Evolutionary conservation across 345 rosid species (phyloP).

Genomic region (Salix koriyanagi): DNA sequence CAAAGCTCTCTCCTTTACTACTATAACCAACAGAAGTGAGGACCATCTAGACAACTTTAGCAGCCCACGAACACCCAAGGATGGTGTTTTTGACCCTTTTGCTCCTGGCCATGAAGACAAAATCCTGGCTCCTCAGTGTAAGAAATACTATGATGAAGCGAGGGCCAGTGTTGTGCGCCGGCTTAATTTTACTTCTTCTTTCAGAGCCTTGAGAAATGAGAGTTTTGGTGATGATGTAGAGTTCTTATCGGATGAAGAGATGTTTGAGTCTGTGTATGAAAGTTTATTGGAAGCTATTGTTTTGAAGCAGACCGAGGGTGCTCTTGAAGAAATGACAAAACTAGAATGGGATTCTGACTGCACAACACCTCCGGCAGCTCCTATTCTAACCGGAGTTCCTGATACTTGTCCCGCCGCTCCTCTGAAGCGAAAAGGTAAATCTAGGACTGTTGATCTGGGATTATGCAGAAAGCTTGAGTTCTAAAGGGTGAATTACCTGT

Average conservation of each 20-base stretch:
- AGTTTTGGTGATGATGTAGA: slow-evolving; percentile 8
- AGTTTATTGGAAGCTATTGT: slow-evolving; percentile 49
- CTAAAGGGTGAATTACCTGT: slow-evolving; percentile 16
- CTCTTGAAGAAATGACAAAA: slow-evolving; percentile 25
- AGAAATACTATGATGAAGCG: slow-evolving; percentile 32
- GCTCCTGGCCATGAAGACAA: slow-evolving; percentile 43
- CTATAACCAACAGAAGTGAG: slow-evolving; percentile 3
- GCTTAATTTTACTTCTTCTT: slow-evolving; percentile 32
- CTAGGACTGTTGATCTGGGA: slow-evolving; percentile 42
- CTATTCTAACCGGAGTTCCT: slow-evolving; percentile 33
- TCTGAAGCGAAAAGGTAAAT: slow-evolving; percentile 32
- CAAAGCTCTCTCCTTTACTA: slow-evolving; percentile 15
- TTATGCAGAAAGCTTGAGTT: slow-evolving; percentile 57
- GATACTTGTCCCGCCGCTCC: slow-evolving; percentile 66
- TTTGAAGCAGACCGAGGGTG: slow-evolving; percentile 34
- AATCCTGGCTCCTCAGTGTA: slow-evolving; percentile 38
- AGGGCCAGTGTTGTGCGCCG: slow-evolving; percentile 38
- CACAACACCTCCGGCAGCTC: slow-evolving; percentile 39
- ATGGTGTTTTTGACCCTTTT: slow-evolving; percentile 50
- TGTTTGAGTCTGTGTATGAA: slow-evolving; percentile 49
- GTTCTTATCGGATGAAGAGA: slow-evolving; percentile 42
- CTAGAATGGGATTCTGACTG: slow-evolving; percentile 30
- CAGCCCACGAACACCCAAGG: slow-evolving; percentile 43
- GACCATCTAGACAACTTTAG: slow-evolving; percentile 2
- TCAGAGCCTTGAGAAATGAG: slow-evolving; percentile 6